A percentile compares a stretch with the other conserved stretches of the same genome.
Evolutionary conservation across 768 basidiomycete genomes (phyloP).

Genomic region (Kwoniella europaea): DNA sequence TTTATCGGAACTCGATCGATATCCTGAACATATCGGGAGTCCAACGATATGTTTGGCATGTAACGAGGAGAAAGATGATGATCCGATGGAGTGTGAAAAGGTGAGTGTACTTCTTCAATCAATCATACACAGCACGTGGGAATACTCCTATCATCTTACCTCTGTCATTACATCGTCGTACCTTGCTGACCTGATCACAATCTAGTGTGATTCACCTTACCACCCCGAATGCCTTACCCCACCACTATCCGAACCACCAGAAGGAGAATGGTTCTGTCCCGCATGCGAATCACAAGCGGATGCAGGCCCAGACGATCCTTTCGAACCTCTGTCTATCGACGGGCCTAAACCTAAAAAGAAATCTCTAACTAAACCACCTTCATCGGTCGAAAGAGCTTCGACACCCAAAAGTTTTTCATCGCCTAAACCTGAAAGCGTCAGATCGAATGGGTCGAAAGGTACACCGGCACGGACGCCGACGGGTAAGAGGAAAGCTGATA

Average conservation of each 20-base stretch:
- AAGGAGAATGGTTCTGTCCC: conserved; percentile 86
- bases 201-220: conserved; percentile 84
- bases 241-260: conserved; percentile 75
- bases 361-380: background rate
- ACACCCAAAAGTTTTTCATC: background rate
- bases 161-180: too few relatives aligned
- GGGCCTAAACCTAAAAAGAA: conserved; percentile 16
- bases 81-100: conserved; percentile 88
- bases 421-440: conserved; percentile 6
- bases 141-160: background rate
- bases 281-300: conserved; percentile 61
- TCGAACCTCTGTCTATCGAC: conserved; percentile 11
- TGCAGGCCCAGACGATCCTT: conserved; percentile 19
- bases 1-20: conserved; percentile 66
- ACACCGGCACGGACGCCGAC: conserved; percentile 14
- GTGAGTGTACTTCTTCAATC: conserved; percentile 58
- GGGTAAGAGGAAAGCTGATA: conserved; percentile 3
- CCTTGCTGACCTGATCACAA: background rate
- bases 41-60: conserved; percentile 75
- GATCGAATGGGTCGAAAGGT: conserved; percentile 1
- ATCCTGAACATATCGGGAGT: conserved; percentile 72
- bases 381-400: background rate
- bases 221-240: conserved; percentile 81
- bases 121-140: background rate
- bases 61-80: conserved; percentile 68